These are phyloP conservation scores for Rhynchospora tenuis DNA, from an alignment of 176 grass and related monocot genomes.

Conservation along the genomic window DNA sequence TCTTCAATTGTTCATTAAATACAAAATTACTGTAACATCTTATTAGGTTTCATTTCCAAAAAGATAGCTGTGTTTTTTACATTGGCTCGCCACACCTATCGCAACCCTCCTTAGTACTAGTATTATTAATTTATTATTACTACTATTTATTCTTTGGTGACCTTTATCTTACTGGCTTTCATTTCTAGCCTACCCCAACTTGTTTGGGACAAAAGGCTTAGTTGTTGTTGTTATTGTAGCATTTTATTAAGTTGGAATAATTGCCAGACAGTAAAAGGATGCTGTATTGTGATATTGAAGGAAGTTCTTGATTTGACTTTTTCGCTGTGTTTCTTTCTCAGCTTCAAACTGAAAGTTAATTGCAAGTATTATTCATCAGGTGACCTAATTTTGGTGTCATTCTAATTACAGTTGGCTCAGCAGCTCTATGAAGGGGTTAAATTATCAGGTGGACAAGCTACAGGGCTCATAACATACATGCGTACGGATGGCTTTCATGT, in stretches of 20 bases:
- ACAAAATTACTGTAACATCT: background rate
- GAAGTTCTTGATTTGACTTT: constrained; percentile 3
- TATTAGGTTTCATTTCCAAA: background rate
- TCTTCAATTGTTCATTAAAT: background rate
- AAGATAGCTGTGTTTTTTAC: too few species aligned
- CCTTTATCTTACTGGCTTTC: too few species aligned
- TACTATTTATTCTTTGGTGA: too few species aligned
- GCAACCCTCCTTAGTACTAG: too few species aligned
- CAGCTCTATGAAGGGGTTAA: constrained; percentile 87
- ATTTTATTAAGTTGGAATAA: background rate
- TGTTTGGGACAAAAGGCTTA: too few species aligned
- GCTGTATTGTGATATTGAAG: background rate
- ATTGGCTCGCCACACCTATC: too few species aligned
- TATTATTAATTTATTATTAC: too few species aligned
- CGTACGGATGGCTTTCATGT: constrained; percentile 98
- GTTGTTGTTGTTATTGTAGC: background rate
- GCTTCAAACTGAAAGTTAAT: background rate
- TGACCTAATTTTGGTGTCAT: constrained; percentile 18
- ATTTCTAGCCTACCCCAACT: too few species aligned
- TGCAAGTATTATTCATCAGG: background rate
- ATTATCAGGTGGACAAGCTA: constrained; percentile 76
- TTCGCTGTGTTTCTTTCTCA: background rate
- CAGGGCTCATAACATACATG: constrained; percentile 92
- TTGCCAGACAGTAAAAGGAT: background rate
- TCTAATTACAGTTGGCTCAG: constrained; percentile 74